These are phyloP conservation scores for Aspergillus pseudoterreus DNA, from an alignment of 2,329 filamentous ascomycete species.

Conservation along the genomic window DNA sequence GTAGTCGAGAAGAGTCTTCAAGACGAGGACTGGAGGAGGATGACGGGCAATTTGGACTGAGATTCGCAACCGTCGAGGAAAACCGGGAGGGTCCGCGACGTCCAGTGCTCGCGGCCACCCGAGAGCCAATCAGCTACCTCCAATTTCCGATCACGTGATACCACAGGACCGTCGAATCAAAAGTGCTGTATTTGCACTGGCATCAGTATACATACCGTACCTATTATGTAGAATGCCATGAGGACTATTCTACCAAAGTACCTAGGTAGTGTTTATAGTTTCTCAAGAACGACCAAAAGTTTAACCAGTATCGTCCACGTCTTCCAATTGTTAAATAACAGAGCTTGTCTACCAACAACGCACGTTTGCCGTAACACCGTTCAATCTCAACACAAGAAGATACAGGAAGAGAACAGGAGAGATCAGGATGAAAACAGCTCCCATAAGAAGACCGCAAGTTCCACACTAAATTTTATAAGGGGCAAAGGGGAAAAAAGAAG, in stretches of 20 bases:
- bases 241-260: too few species aligned
- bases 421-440: neutral
- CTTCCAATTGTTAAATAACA: neutral
- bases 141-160: conserved; percentile 19
- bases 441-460: neutral
- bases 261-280: too few species aligned
- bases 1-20: conserved; percentile 14
- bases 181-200: conserved; percentile 11
- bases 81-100: conserved; percentile 32
- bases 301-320: too few species aligned
- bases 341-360: neutral
- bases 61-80: conserved; percentile 26
- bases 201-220: too few species aligned
- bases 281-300: too few species aligned
- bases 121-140: conserved; percentile 24
- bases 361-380: neutral
- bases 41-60: conserved; percentile 10
- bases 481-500: conserved; percentile 16
- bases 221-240: too few species aligned
- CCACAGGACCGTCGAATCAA: conserved; percentile 12
- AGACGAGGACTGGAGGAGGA: conserved; percentile 9
- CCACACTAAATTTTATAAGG: neutral
- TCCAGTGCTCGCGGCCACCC: conserved; percentile 6
- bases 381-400: neutral
- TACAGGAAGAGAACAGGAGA: neutral